These are phyloP conservation scores for Chlorella vulgaris DNA, from an alignment of 139 green algal genomes.

Conservation along the genomic window DNA sequence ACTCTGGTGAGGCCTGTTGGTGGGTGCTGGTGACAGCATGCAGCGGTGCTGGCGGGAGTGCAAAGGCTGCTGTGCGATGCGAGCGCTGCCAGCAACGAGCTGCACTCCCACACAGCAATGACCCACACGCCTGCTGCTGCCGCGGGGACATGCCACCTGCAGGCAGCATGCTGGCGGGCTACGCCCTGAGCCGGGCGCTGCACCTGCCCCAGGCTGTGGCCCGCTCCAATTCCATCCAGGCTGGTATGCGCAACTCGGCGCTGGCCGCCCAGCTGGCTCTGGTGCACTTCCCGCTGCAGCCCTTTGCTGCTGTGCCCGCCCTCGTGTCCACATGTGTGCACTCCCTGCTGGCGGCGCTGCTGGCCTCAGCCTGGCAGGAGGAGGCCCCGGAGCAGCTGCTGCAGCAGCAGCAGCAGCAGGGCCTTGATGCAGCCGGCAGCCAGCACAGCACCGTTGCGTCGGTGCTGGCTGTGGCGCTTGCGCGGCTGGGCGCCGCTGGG, in stretches of 20 bases:
- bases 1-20: slow-evolving; percentile 41
- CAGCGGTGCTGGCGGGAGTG: neutral
- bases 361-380: neutral
- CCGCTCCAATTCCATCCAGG: slow-evolving; percentile 71
- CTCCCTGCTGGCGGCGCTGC: slow-evolving; percentile 56
- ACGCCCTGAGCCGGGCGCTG: slow-evolving; percentile 44
- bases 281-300: slow-evolving; percentile 70
- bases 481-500: neutral
- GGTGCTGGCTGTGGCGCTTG: neutral
- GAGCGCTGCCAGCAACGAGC: neutral
- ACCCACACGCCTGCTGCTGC: too few species aligned
- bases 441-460: neutral
- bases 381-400: neutral
- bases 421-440: neutral
- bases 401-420: neutral
- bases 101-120: too few species aligned
- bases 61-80: neutral
- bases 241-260: slow-evolving; percentile 79
- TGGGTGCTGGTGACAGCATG: neutral
- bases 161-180: slow-evolving; percentile 71
- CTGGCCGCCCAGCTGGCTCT: slow-evolving; percentile 77
- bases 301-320: slow-evolving; percentile 73
- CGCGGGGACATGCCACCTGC: too few species aligned
- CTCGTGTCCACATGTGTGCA: slow-evolving; percentile 81
- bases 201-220: slow-evolving; percentile 55